A percentile compares a stretch with the other conserved stretches of the same genome.
These are phyloP conservation scores for Pichia sp. DNA, from an alignment of 1,139 yeast species.

Conservation along the genomic window DNA sequence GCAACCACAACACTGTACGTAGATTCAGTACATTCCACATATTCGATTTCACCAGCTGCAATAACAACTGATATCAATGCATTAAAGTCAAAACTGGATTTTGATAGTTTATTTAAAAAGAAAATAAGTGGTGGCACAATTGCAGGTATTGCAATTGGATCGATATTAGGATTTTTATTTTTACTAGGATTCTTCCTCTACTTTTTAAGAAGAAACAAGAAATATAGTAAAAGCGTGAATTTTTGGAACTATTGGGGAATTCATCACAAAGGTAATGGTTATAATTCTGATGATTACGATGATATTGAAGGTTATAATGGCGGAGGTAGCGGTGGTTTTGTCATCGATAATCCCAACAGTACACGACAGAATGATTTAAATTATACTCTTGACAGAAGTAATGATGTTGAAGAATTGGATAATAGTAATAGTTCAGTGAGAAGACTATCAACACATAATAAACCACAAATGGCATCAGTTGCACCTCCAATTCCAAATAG, in stretches of 20 bases:
- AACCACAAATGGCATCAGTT: background rate
- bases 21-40: conserved; percentile 18
- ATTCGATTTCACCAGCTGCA: conserved; percentile 24
- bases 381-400: background rate
- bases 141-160: conserved; percentile 42
- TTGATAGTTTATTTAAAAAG: conserved; percentile 1
- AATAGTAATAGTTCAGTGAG: background rate
- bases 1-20: conserved; percentile 25
- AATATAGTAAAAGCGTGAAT: conserved; percentile 5
- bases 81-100: conserved; percentile 14
- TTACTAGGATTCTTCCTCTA: conserved; percentile 22
- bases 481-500: conserved; percentile 9
- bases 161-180: conserved; percentile 33
- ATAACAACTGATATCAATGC: conserved; percentile 24
- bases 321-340: background rate
- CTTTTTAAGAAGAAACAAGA: conserved; percentile 18
- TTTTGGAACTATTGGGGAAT: background rate
- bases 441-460: background rate
- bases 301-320: background rate
- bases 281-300: background rate
- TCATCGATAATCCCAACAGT: background rate
- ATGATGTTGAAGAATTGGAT: background rate
- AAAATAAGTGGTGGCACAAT: conserved; percentile 30
- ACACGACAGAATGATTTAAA: background rate
- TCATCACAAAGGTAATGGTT: background rate